phyloP scores from a whole-genome alignment of 768 basidiomycete genomes.

The Phanerodontia chrysosporium region DNA sequence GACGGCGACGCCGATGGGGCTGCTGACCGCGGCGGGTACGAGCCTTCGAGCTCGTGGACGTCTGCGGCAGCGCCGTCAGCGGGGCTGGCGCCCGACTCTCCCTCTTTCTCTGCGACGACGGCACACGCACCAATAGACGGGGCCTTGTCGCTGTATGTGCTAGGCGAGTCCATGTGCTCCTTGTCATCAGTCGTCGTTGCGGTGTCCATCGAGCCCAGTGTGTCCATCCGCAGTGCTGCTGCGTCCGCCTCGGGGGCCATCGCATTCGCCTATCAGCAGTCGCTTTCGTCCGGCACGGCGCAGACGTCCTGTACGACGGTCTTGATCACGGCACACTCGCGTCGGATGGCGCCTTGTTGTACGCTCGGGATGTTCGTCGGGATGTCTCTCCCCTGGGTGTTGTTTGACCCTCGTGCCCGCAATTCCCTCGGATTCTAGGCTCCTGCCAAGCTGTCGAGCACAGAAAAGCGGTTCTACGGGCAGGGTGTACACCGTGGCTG shows the following conservation, averaged over 20 bases:
- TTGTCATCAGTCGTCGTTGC: neutral
- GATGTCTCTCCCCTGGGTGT: neutral
- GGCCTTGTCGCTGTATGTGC: neutral
- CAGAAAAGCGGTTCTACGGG: neutral
- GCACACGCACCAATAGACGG: neutral
- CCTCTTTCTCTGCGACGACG: neutral
- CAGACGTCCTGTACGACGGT: neutral
- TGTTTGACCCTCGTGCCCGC: neutral
- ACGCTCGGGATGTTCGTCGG: neutral
- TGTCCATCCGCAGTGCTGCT: neutral
- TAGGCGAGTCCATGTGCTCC: neutral
- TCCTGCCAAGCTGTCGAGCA: neutral
- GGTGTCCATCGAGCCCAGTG: neutral
- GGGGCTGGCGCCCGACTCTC: neutral
- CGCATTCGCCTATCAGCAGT: neutral
- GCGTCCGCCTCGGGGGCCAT: neutral
- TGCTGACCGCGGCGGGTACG: neutral
- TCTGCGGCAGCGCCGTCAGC: neutral
- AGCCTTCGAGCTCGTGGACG: neutral
- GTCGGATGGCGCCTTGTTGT: neutral
- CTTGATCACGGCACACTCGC: neutral
- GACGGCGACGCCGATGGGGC: neutral
- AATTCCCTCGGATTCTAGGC: neutral
- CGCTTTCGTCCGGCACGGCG: neutral
- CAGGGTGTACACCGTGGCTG: neutral